Percentiles rank a stretch among this genome's conserved stretches.
These are phyloP conservation scores for Erucastrum elatum DNA, from an alignment of 345 rosid genomes.

Conservation along the genomic window DNA sequence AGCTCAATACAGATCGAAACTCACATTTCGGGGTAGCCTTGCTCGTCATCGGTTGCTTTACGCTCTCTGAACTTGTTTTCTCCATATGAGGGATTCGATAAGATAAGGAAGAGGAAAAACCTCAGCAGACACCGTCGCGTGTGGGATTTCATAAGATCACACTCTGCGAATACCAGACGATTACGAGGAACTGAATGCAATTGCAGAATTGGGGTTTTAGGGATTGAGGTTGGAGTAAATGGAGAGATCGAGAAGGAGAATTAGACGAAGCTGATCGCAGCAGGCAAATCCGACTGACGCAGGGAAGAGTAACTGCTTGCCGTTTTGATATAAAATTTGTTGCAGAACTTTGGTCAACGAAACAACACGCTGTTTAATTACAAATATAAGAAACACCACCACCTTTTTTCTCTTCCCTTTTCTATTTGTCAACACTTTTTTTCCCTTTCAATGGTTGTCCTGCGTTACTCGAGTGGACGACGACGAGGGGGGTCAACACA, in stretches of 20 bases:
- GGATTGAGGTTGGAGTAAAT: slow-evolving; percentile 6
- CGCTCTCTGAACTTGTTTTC: slow-evolving; percentile 82
- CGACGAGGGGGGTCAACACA: background rate
- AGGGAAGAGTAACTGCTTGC: slow-evolving; percentile 27
- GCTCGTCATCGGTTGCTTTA: slow-evolving; percentile 74
- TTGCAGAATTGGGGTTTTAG: slow-evolving; percentile 20
- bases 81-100: slow-evolving; percentile 38
- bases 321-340: background rate
- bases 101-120: slow-evolving; percentile 42
- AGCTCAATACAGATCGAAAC: slow-evolving; percentile 27
- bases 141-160: slow-evolving; percentile 55
- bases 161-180: slow-evolving; percentile 19
- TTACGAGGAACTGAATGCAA: slow-evolving; percentile 1
- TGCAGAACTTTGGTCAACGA: background rate
- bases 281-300: slow-evolving; percentile 27
- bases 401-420: background rate
- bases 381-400: background rate
- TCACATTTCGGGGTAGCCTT: slow-evolving; percentile 74
- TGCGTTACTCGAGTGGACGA: background rate
- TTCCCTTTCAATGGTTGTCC: background rate
- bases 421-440: background rate
- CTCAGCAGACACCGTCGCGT: slow-evolving; percentile 43
- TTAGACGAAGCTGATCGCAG: slow-evolving; percentile 32
- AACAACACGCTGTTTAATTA: slow-evolving; percentile 22
- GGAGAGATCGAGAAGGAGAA: slow-evolving; percentile 28